These are phyloP conservation scores for Parathielavia hyrcaniae DNA, from an alignment of 495 filamentous ascomycete species.

Conservation along the genomic window DNA sequence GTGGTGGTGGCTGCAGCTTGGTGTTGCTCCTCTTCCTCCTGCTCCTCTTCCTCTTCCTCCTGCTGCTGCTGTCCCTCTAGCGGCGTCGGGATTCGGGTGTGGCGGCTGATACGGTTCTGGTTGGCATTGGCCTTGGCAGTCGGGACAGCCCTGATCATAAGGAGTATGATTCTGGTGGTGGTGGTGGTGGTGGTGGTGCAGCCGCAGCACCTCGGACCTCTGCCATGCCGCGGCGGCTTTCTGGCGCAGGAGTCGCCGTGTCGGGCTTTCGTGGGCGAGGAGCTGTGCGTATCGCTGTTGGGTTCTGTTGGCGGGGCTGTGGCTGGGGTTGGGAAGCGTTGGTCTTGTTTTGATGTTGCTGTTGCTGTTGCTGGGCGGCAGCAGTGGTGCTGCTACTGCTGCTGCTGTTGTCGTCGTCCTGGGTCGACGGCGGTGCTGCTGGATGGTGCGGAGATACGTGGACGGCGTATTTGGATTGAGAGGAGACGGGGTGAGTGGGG, in stretches of 20 bases:
- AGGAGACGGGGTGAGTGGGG: conserved; percentile 12
- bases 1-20: too few relatives aligned
- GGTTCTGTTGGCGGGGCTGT: not conserved
- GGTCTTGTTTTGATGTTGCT: not conserved
- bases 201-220: conserved; percentile 8
- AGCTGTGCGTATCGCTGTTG: not conserved
- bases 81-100: too few relatives aligned
- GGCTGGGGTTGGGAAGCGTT: not conserved
- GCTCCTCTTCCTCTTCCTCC: too few relatives aligned
- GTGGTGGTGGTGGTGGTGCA: not conserved
- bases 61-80: too few relatives aligned
- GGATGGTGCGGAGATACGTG: not conserved
- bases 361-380: not conserved
- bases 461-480: conserved; percentile 10
- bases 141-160: too few relatives aligned
- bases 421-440: not conserved
- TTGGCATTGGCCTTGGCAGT: too few relatives aligned
- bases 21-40: too few relatives aligned
- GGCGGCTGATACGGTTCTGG: too few relatives aligned
- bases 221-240: conserved; percentile 32
- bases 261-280: conserved; percentile 23
- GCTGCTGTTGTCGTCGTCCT: not conserved
- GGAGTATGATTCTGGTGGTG: too few relatives aligned
- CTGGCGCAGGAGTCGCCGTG: conserved; percentile 30
- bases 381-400: not conserved